These are phyloP conservation scores for Saturnispora quitensis DNA, from an alignment of 805 yeast genomes.

Conservation along the genomic window DNA sequence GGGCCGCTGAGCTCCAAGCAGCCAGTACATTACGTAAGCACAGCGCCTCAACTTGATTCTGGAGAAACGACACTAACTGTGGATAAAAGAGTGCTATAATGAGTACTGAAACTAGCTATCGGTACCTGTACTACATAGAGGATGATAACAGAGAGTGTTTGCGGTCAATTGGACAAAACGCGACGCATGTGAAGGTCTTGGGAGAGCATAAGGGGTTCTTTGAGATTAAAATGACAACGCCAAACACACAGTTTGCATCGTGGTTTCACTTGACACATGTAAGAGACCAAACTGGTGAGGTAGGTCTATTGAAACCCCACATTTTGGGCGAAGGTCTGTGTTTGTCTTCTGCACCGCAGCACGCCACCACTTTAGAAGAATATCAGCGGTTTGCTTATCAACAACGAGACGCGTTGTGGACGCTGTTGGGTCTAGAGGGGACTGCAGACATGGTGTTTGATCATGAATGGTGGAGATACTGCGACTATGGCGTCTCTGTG, in stretches of 20 bases:
- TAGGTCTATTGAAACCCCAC: not conserved
- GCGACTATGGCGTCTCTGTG: not conserved
- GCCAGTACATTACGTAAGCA: not conserved
- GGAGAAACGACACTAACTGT: not conserved
- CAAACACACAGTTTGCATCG: not conserved
- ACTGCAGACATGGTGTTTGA: constrained; percentile 14
- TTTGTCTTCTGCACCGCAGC: constrained; percentile 22
- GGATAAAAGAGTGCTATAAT: not conserved
- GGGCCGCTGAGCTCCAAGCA: not conserved
- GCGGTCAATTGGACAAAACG: not conserved
- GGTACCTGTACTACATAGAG: not conserved
- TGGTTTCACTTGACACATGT: constrained; percentile 5
- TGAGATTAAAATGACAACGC: not conserved
- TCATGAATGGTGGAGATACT: constrained; percentile 23
- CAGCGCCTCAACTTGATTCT: not conserved
- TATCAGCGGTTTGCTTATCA: constrained; percentile 16
- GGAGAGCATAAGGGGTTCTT: not conserved
- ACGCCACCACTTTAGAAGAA: constrained; percentile 16
- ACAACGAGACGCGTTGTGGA: constrained; percentile 9
- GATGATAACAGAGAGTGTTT: not conserved
- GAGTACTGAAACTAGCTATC: not conserved
- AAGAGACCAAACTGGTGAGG: not conserved
- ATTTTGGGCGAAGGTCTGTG: not conserved
- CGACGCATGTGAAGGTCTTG: not conserved
- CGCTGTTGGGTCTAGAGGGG: constrained; percentile 5